These are phyloP conservation scores for Gracilaria vermiculophylla DNA, from an alignment of 23 red algal species.

Conservation along the genomic window DNA sequence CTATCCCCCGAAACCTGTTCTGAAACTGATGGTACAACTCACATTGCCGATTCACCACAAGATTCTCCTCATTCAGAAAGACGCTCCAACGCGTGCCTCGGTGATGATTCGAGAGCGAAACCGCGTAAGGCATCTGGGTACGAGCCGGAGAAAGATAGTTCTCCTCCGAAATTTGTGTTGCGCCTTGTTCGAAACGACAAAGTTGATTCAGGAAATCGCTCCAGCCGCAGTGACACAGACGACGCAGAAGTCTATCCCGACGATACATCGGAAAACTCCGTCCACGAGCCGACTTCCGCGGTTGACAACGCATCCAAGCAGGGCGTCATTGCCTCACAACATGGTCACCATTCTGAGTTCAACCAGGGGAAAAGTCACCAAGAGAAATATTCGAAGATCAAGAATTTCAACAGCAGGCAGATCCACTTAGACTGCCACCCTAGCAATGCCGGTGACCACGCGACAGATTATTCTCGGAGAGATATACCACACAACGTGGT, in stretches of 20 bases:
- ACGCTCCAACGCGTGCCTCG: not conserved
- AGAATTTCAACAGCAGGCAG: too few species aligned
- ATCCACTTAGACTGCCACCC: too few species aligned
- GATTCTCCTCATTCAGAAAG: not conserved
- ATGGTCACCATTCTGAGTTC: not conserved
- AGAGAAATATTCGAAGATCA: not conserved
- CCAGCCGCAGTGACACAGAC: not conserved
- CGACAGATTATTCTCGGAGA: too few species aligned
- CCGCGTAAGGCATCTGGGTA: not conserved
- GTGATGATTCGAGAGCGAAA: not conserved
- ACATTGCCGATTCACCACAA: not conserved
- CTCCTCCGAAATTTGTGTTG: not conserved
- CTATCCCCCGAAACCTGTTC: not conserved
- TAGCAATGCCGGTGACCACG: too few species aligned
- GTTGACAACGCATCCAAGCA: not conserved
- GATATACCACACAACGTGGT: too few species aligned
- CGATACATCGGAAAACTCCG: not conserved
- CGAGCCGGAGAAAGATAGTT: not conserved
- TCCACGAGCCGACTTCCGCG: not conserved
- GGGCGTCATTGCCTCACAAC: not conserved
- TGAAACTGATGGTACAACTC: not conserved
- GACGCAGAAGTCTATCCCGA: not conserved
- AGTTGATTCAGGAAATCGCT: not conserved
- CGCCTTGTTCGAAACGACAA: slow-evolving; percentile 6
- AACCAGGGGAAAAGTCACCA: not conserved